Evolutionary conservation across 257 asterid species (phyloP).

Genomic region (Solanum peruvianum): DNA sequence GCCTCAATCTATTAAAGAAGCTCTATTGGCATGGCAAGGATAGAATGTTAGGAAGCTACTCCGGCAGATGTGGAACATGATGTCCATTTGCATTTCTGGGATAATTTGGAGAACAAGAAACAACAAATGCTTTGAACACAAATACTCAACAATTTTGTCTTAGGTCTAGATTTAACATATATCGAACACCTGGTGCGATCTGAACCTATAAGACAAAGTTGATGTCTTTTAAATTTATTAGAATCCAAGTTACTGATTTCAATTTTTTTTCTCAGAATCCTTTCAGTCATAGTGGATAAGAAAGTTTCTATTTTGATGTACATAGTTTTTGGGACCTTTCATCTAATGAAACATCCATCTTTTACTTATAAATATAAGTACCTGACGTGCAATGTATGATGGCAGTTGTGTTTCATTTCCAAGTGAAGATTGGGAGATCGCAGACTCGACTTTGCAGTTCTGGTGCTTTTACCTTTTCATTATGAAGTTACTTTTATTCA

Average conservation of each 20-base stretch:
- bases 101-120: not conserved
- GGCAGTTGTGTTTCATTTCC: conserved; percentile 75
- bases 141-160: not conserved
- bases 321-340: not conserved
- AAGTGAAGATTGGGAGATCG: conserved; percentile 87
- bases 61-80: not conserved
- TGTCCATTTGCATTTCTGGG: not conserved
- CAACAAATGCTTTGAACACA: not conserved
- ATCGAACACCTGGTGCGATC: not conserved
- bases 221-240: not conserved
- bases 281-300: not conserved
- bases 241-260: not conserved
- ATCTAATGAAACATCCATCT: not conserved
- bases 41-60: not conserved
- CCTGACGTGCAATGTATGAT: conserved; percentile 6
- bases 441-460: conserved; percentile 78
- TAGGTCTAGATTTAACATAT: not conserved
- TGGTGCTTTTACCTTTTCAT: conserved; percentile 32
- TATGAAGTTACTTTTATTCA: not conserved
- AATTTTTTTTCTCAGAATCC: not conserved
- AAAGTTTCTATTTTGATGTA: not conserved
- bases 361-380: not conserved
- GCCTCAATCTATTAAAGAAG: not conserved
- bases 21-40: not conserved
- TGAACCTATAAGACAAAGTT: not conserved